A percentile compares a stretch with the other conserved stretches of the same genome.
Evolutionary conservation across 2,329 filamentous ascomycete genomes (phyloP).

Genomic region (Aspergillus tanneri): DNA sequence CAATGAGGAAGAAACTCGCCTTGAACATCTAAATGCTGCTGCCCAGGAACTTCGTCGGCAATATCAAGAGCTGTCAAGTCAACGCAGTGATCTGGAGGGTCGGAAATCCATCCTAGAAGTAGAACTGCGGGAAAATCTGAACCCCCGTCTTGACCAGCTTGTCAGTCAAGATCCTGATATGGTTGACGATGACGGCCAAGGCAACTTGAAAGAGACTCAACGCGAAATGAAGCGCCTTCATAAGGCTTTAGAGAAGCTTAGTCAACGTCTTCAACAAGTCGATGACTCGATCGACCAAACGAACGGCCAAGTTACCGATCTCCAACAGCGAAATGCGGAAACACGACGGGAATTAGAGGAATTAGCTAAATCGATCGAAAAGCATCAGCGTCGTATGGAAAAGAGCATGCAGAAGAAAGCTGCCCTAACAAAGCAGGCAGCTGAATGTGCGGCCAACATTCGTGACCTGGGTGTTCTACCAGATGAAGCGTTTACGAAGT

Average conservation of each 20-base stretch:
- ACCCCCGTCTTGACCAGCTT: slow-evolving; percentile 82
- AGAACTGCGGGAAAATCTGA: slow-evolving; percentile 84
- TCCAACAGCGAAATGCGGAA: slow-evolving; percentile 60
- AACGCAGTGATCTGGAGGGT: slow-evolving; percentile 73
- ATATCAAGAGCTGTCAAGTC: slow-evolving; percentile 70
- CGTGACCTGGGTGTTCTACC: slow-evolving; percentile 89
- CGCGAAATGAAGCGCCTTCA: slow-evolving; percentile 77
- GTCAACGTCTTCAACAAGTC: slow-evolving; percentile 69
- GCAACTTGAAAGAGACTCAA: slow-evolving; percentile 73
- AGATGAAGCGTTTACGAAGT: slow-evolving; percentile 90
- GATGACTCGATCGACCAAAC: slow-evolving; percentile 68
- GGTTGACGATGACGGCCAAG: slow-evolving; percentile 57
- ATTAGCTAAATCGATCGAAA: slow-evolving; percentile 74
- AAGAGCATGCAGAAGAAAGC: slow-evolving; percentile 89
- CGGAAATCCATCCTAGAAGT: slow-evolving; percentile 81
- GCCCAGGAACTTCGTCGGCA: slow-evolving; percentile 74
- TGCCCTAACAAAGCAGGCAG: slow-evolving; percentile 70
- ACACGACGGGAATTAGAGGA: slow-evolving; percentile 73
- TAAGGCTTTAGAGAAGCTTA: slow-evolving; percentile 65
- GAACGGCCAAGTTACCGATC: slow-evolving; percentile 54
- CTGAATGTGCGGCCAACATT: slow-evolving; percentile 83
- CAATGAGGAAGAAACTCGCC: slow-evolving; percentile 74
- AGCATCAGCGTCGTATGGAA: slow-evolving; percentile 84
- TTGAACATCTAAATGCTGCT: slow-evolving; percentile 67
- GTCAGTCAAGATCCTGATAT: slow-evolving; percentile 70